These are phyloP conservation scores for Pisolithus microcarpus DNA, from an alignment of 768 basidiomycete genomes.

Conservation along the genomic window DNA sequence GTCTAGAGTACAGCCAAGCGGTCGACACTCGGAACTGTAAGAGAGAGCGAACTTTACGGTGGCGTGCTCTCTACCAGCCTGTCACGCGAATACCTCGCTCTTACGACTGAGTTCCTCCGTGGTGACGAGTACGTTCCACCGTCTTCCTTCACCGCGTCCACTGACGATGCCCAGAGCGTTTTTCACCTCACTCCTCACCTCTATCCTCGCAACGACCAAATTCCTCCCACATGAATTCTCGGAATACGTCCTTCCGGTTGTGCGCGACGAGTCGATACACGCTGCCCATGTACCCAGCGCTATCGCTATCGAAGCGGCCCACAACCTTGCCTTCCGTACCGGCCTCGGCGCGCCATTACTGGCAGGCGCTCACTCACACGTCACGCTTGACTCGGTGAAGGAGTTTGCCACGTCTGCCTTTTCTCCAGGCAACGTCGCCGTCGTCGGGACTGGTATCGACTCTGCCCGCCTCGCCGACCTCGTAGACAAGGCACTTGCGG, in stretches of 20 bases:
- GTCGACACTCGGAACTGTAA: slow-evolving; percentile 82
- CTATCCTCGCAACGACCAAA: slow-evolving; percentile 75
- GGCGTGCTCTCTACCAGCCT: slow-evolving; percentile 83
- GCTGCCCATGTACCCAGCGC: slow-evolving; percentile 55
- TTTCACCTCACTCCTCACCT: slow-evolving; percentile 86
- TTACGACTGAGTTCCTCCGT: slow-evolving; percentile 91
- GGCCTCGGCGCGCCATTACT: slow-evolving; percentile 91
- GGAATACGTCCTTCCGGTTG: slow-evolving; percentile 65
- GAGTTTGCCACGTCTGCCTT: slow-evolving; percentile 69
- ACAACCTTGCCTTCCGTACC: slow-evolving; percentile 85
- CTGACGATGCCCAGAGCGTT: slow-evolving; percentile 47
- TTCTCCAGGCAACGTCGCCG: slow-evolving; percentile 71
- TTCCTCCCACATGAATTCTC: slow-evolving; percentile 73
- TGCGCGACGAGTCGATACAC: slow-evolving; percentile 61
- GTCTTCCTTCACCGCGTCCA: neutral
- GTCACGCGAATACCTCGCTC: slow-evolving; percentile 81
- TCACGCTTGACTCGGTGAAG: slow-evolving; percentile 65
- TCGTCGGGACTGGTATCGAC: slow-evolving; percentile 84
- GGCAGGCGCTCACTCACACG: slow-evolving; percentile 58
- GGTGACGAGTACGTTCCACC: slow-evolving; percentile 82
- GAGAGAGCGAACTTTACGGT: slow-evolving; percentile 91
- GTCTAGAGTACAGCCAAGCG: slow-evolving; percentile 78
- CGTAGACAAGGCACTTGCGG: slow-evolving; percentile 60
- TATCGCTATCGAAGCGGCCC: slow-evolving; percentile 79
- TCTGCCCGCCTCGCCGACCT: slow-evolving; percentile 61